A percentile compares a stretch with the other conserved stretches of the same genome.
Evolutionary conservation across 129 eudicot species (phyloP).

Genomic region (Centrapalus pauciflorus): DNA sequence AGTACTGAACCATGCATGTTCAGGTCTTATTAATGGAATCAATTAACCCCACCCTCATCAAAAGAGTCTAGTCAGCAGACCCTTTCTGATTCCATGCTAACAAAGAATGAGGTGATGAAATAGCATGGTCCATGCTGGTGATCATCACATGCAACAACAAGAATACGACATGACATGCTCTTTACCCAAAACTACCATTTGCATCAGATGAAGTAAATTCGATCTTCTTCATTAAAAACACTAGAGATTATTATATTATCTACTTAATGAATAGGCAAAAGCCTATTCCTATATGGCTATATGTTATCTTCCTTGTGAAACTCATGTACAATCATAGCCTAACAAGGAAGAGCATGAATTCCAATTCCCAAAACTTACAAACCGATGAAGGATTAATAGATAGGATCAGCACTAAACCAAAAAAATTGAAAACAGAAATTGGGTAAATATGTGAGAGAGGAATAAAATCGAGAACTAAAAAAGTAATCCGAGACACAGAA

Average conservation of each 20-base stretch:
- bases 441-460: too few species aligned
- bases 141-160: constrained; percentile 15
- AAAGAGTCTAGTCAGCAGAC: background rate
- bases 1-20: background rate
- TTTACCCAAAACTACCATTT: background rate
- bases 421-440: too few species aligned
- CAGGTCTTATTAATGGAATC: background rate
- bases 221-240: background rate
- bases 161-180: constrained; percentile 18
- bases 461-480: too few species aligned
- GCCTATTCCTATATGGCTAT: background rate
- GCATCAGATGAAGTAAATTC: background rate
- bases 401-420: background rate
- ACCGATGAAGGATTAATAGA: background rate
- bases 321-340: constrained; percentile 1
- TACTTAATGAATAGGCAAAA: background rate
- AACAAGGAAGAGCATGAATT: constrained; percentile 7
- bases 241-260: background rate
- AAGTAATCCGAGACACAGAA: too few species aligned
- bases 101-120: constrained; percentile 7
- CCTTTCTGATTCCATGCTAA: constrained; percentile 1
- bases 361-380: background rate
- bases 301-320: constrained; percentile 3
- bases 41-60: constrained; percentile 11
- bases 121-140: constrained; percentile 8